Base-by-base conservation (phyloP, 1,284 basidiomycete species). In the Cystobasidiaceae sp. region DNA sequence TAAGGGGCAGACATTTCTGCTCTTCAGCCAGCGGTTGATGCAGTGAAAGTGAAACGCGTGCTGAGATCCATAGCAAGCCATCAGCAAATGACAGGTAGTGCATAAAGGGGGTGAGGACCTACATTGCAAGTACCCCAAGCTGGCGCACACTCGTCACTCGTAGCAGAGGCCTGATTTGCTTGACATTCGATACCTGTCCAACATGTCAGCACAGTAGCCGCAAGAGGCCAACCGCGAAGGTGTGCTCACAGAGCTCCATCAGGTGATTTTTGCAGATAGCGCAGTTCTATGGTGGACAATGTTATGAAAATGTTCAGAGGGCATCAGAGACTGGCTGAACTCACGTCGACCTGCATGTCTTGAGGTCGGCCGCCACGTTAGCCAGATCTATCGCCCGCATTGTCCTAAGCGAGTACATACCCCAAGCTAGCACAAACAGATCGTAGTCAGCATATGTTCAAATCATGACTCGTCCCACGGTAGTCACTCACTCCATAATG, bases 11-110 rank as follows among this genome's bases (percentile, higher is more conserved):
- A 98, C 96, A 79, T 97, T 96, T 71, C 96, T 85, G 19, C 96
- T 97, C 83, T 98, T 99, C 71, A 99, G 83, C 96, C 96, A 99
- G 57, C 96, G 86, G 21, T 93, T 96, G 76, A 99, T 99, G 79
- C 94, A 99, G 79, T 98, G 94, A 80, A 98, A 99, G 80, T 99
- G 94, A 84, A 99, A 99, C 4, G 94, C 94, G 77, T 99, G 94
- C 93, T 97, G 74, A 64, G 32, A 8, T 56, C 19, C 8, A 28
- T 7, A 19, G 17, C 13, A 21, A 19, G 33, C 21, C 19, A 17
- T 28, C 43, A 30, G 33, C 28, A 13, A 25, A 7, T 32, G 30
- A 39, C 34, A 32, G 46, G 34, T 13, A n/a, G 37, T n/a, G 61
- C 49, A 57, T 6, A 33, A 55, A 33, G 30, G 33, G 57, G 23